Conservation (phyloP, 75 land plant genomes). For the Pinus taeda region DNA sequence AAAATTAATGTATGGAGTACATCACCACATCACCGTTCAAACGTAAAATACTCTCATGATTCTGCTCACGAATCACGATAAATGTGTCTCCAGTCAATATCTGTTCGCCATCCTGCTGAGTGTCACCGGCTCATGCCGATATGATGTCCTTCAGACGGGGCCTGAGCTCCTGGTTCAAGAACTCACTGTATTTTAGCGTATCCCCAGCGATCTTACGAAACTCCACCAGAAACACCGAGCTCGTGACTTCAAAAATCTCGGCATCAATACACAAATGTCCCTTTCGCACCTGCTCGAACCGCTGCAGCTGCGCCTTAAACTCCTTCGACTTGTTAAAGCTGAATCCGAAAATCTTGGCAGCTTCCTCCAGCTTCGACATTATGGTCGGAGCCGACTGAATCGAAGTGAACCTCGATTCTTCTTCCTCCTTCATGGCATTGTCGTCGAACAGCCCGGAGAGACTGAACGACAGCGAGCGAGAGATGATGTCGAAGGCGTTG, state of each 20-base stretch:
- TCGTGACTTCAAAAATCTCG: constrained; percentile 43
- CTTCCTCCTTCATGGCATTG: constrained; percentile 5
- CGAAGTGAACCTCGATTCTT: constrained; percentile 33
- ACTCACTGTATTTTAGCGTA: constrained; percentile 23
- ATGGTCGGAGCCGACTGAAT: constrained; percentile 21
- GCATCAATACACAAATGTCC: constrained; percentile 20
- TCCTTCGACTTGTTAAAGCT: constrained; percentile 19
- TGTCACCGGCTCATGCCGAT: constrained; percentile 21
- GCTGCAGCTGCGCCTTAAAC: constrained; percentile 24
- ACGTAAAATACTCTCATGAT: too few relatives aligned
- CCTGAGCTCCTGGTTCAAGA: constrained; percentile 16
- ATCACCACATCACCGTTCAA: too few relatives aligned
- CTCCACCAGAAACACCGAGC: constrained; percentile 34
- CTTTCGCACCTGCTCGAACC: constrained; percentile 14
- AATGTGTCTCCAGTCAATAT: too few relatives aligned
- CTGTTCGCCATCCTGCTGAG: background rate
- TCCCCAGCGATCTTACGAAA: constrained; percentile 32
- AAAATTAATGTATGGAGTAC: too few relatives aligned
- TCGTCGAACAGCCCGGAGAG: constrained; percentile 23
- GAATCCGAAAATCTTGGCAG: constrained; percentile 17
- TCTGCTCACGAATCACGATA: too few relatives aligned
- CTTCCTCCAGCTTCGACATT: constrained; percentile 28
- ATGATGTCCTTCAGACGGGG: constrained; percentile 31
- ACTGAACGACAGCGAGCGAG: constrained; percentile 31
- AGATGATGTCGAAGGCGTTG: constrained; percentile 43